Percentiles rank a stretch among this genome's conserved stretches.
phyloP scores from a whole-genome alignment of 352 stramenopile genomes.

The Phytophthora rubi region DNA sequence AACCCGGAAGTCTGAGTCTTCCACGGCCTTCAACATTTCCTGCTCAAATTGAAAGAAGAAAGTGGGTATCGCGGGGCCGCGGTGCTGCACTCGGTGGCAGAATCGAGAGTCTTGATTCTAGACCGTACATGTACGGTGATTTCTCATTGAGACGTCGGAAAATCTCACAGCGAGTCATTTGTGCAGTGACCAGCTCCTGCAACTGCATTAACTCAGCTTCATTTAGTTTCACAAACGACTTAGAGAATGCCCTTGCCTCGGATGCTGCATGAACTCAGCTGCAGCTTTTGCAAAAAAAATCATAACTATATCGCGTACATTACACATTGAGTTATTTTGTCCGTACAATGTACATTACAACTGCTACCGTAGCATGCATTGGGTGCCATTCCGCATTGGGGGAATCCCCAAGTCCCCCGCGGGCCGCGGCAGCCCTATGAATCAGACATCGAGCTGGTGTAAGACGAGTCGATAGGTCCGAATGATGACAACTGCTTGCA shows the following conservation, averaged over 20 bases:
- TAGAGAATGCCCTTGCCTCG: too few relatives aligned
- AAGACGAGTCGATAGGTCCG: conserved; percentile 7
- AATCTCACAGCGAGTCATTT: too few relatives aligned
- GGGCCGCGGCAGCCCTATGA: background rate
- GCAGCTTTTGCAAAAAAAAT: too few relatives aligned
- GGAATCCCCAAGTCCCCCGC: too few relatives aligned
- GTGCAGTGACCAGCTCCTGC: too few relatives aligned
- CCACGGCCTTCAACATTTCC: background rate
- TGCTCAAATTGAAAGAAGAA: background rate
- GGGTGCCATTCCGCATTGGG: too few relatives aligned
- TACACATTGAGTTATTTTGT: too few relatives aligned
- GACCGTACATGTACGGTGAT: background rate
- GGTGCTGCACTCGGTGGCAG: background rate
- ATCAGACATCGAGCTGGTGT: conserved; percentile 14
- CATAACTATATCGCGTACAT: too few relatives aligned
- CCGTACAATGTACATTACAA: background rate
- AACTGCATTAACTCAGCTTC: too few relatives aligned
- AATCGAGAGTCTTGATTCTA: background rate
- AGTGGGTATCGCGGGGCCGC: background rate
- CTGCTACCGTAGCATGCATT: background rate
- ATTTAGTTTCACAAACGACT: too few relatives aligned
- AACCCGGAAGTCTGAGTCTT: background rate
- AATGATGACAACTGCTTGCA: conserved; percentile 11
- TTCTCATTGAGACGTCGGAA: too few relatives aligned
- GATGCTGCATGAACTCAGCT: too few relatives aligned